Evolutionary conservation across 352 stramenopile genomes (phyloP).

Genomic region (Phytophthora crassamura): DNA sequence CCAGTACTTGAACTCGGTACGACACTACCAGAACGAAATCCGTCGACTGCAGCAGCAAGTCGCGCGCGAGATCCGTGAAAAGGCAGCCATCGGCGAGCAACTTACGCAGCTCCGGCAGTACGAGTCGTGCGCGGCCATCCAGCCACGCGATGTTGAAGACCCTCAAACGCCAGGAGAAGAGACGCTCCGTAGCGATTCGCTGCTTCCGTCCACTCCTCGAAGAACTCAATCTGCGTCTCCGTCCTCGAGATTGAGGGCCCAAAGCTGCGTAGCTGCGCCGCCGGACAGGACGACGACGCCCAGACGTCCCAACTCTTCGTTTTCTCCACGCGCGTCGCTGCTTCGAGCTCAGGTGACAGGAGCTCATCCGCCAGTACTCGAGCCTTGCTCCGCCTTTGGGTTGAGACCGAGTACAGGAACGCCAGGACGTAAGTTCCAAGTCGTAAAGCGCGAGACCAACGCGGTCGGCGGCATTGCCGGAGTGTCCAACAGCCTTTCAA

Average conservation of each 20-base stretch:
- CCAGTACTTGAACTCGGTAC: conserved; percentile 45
- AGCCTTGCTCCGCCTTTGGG: conserved; percentile 5
- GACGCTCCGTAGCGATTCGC: not conserved
- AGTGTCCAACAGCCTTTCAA: conserved; percentile 47
- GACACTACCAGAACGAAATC: conserved; percentile 77
- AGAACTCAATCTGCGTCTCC: conserved; percentile 30
- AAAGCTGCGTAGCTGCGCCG: conserved; percentile 9
- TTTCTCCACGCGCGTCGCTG: conserved; percentile 41
- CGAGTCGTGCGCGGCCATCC: conserved; percentile 11
- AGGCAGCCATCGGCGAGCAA: conserved; percentile 53
- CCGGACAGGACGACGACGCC: conserved; percentile 17
- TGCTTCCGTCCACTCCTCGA: conserved; percentile 11
- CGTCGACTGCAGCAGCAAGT: conserved; percentile 70
- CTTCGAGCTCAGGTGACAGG: conserved; percentile 18
- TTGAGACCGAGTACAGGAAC: conserved; percentile 27
- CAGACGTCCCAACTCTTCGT: conserved; percentile 54
- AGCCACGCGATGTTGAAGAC: conserved; percentile 5
- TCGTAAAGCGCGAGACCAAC: conserved; percentile 46
- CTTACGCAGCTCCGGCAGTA: conserved; percentile 40
- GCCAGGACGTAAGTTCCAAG: conserved; percentile 51
- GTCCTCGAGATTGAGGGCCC: conserved; percentile 3
- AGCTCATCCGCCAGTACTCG: not conserved
- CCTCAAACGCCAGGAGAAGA: conserved; percentile 8
- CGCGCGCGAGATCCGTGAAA: conserved; percentile 52
- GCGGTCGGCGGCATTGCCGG: conserved; percentile 50